Evolutionary conservation across 129 eudicot genomes (phyloP), one percentile per base, ranked within the genome.

Genomic region (Helianthus tuberosus): DNA sequence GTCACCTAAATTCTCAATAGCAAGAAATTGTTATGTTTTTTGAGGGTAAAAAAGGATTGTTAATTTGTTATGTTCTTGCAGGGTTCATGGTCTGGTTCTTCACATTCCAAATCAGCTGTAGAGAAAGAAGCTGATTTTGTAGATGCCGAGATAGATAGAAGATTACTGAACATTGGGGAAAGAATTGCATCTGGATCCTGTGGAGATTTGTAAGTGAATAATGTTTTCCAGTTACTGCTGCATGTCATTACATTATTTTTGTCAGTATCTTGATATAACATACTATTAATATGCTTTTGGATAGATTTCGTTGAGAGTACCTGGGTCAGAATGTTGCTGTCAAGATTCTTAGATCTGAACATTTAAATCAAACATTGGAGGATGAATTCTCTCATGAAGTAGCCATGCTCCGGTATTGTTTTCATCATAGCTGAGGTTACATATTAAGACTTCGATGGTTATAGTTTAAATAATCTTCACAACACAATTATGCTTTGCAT

Each of bases 361-460:
- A 84, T 65, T 52, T 86, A 75, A 91, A 71, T 76, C 85, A 84
- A 71, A 75, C 88, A 58, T 69, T 82, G 68, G 87, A 86, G 88
- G 87, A 69, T 63, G 96, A 91, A 81, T 88, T 91, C 64, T 77
- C 82, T 25, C 92, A 91, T 57, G 92, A 91, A 79, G 90, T 88
- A 14, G 84, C 85, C 13, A 88, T 88, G 62, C 76, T 91, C 44
- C 84, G 92, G 97, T 86, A 66, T 39, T 39, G 46, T 39, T 39
- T 8, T 39, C 46, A 39, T 39, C 23, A 20, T 20, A 39, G 8
- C 46, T 39, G 46, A 6, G 8, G 46, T 39, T 39, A 8, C 46
- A 39, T 39, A 39, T 39, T 39, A 39, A 5, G 46, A 39, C 8
- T 39, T 39, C 1, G 0, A 39, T 39, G 46, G 8, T 39, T 39